Evolutionary conservation across 805 yeast genomes (phyloP).

Genomic region (Groenewaldozyma salmanticensis): DNA sequence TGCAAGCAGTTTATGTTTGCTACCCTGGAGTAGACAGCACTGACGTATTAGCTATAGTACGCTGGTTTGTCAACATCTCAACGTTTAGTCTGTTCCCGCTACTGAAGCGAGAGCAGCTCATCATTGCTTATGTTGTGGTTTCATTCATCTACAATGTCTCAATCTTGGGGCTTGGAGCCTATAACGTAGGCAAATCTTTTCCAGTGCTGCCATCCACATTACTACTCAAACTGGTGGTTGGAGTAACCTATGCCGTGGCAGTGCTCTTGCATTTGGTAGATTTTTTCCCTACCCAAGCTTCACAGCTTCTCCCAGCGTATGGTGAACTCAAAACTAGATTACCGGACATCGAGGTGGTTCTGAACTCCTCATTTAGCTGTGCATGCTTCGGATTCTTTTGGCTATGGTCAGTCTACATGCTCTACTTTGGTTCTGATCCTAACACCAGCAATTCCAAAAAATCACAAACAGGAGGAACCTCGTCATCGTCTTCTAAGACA

Average conservation of each 20-base stretch:
- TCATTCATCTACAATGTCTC: slow-evolving; percentile 51
- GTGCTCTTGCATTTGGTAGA: slow-evolving; percentile 47
- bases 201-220: slow-evolving; percentile 37
- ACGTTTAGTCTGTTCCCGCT: slow-evolving; percentile 85
- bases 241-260: slow-evolving; percentile 45
- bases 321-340: slow-evolving; percentile 26
- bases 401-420: slow-evolving; percentile 67
- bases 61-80: slow-evolving; percentile 82
- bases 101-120: slow-evolving; percentile 62
- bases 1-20: slow-evolving; percentile 33
- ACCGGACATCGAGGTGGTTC: slow-evolving; percentile 82
- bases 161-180: slow-evolving; percentile 38
- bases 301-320: slow-evolving; percentile 29
- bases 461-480: no score
- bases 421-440: no score
- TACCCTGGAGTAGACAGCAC: no score
- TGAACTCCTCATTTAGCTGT: slow-evolving; percentile 65
- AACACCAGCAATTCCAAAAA: no score
- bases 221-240: slow-evolving; percentile 42
- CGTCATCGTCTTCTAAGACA: no score
- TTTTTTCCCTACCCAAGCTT: slow-evolving; percentile 30
- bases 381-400: slow-evolving; percentile 67
- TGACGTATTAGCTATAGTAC: slow-evolving; percentile 57
- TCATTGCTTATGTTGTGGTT: slow-evolving; percentile 59
- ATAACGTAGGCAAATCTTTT: slow-evolving; percentile 7